Conservation (phyloP, 2,329 filamentous ascomycete genomes). For the Aspergillus unguis region DNA sequence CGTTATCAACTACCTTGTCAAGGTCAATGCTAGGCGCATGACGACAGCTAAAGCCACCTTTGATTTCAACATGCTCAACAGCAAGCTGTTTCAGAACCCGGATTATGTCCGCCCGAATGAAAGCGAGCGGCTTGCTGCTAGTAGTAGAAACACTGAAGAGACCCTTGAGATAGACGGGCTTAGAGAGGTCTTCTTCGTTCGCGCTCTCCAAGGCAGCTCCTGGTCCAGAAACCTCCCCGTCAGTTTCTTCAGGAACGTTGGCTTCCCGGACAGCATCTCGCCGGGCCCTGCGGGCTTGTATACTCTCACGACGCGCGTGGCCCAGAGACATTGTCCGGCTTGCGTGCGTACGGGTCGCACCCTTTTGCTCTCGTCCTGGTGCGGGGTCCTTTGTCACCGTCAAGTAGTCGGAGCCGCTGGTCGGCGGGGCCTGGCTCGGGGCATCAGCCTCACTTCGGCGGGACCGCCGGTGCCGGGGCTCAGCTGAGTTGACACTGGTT, state of each 20-base stretch:
- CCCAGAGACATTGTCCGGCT: constrained; percentile 81
- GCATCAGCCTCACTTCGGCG: constrained; percentile 55
- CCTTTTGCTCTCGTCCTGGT: constrained; percentile 49
- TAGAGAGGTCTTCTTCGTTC: constrained; percentile 66
- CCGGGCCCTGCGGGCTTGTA: constrained; percentile 75
- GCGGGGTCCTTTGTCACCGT: constrained; percentile 45
- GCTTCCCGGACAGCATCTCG: constrained; percentile 70
- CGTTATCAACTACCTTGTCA: constrained; percentile 64
- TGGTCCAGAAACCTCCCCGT: constrained; percentile 66
- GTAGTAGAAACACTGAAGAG: constrained; percentile 97
- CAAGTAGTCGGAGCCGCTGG: constrained; percentile 73
- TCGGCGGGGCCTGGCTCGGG: constrained; percentile 64
- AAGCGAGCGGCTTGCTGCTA: constrained; percentile 79
- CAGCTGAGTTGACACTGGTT: constrained; percentile 86
- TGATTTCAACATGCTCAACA: constrained; percentile 89
- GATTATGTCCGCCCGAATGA: constrained; percentile 87
- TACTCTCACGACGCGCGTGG: constrained; percentile 85
- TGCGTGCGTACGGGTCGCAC: constrained; percentile 58
- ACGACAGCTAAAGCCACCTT: constrained; percentile 85
- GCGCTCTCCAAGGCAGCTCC: constrained; percentile 50
- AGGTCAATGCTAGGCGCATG: constrained; percentile 88
- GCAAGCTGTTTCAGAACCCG: constrained; percentile 81
- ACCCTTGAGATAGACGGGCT: constrained; percentile 93
- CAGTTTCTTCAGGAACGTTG: constrained; percentile 87
- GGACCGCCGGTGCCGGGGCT: constrained; percentile 64